Base-by-base conservation (phyloP, 768 basidiomycete species). In the Imleria badia region DNA sequence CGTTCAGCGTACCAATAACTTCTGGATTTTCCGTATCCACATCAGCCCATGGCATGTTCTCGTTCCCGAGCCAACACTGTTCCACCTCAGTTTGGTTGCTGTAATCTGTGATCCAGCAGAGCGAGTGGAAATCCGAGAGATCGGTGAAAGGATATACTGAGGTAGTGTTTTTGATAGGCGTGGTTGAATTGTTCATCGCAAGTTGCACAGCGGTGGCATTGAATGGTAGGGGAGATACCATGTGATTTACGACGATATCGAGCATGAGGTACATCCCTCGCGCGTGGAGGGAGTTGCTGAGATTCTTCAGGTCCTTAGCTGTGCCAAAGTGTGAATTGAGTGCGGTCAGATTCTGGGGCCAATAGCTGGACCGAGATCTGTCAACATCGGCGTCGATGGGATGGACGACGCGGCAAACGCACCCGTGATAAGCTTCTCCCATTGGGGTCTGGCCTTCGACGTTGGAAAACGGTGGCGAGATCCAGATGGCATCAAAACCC, bases 401-500 rank as follows among this genome's bases (percentile, higher is more conserved):
- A 22, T 15, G 36, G 26, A 10, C 3, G 10, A 15, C 9, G 20
- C 6, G 0, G 14, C 8, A 2, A 43, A 60, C 72, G 20, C 45
- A 77, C 76, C 83, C 82, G 48, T 83, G 84, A 66, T 81, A 85
- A 3, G 83, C 80, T 51, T 81, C 75, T 29, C 83, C 82, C 58
- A 79, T 75, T 1, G 77, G 70, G 1, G 78, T 80, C 45, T 66
- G 71, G 2, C 77, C 76, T 26, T 80, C 78, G 34, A 81, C 66
- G 51, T 82, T 82, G 46, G 73, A 62, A 35, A 78, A 76, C 20
- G 82, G 71, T 1, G 83, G 84, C 3, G 81, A 81, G 47, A 82
- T 81, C 82, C 82, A 84, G 29, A 83, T 51, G 15, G 75, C 82
- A 54, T 83, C 81, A 60, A 84, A 84, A 33, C 83, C 83, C 81